A percentile compares a stretch with the other conserved stretches of the same genome.
phyloP scores from a whole-genome alignment of 2,329 filamentous ascomycete genomes.

The Myriosclerotinia curreyana region DNA sequence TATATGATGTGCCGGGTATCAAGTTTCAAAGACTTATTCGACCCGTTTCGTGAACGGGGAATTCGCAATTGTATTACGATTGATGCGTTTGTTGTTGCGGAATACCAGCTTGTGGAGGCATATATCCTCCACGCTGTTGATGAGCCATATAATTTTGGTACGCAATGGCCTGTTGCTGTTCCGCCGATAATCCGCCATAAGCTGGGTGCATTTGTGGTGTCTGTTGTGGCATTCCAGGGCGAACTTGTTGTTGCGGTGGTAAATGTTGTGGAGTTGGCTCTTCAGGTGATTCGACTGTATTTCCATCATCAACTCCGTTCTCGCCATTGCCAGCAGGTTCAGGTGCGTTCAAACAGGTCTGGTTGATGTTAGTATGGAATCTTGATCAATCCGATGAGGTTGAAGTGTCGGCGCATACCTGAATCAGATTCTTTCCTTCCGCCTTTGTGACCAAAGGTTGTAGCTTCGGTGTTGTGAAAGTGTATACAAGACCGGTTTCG shows the following conservation, averaged over 20 bases:
- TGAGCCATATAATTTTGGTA: slow-evolving; percentile 82
- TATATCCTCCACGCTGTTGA: slow-evolving; percentile 70
- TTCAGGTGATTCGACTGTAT: slow-evolving; percentile 85
- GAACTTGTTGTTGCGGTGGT: slow-evolving; percentile 56
- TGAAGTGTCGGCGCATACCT: slow-evolving; percentile 55
- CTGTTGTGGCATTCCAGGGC: slow-evolving; percentile 60
- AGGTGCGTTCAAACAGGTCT: slow-evolving; percentile 96
- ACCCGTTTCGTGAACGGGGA: slow-evolving; percentile 34
- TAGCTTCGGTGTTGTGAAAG: slow-evolving; percentile 96
- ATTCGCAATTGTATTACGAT: slow-evolving; percentile 50
- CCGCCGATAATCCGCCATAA: slow-evolving; percentile 53
- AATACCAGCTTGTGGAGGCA: slow-evolving; percentile 75
- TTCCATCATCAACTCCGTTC: slow-evolving; percentile 72
- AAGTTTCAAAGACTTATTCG: slow-evolving; percentile 42
- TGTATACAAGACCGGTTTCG: slow-evolving; percentile 95
- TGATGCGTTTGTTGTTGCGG: slow-evolving; percentile 80
- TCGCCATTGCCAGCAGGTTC: slow-evolving; percentile 80
- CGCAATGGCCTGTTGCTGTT: slow-evolving; percentile 72
- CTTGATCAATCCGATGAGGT: slow-evolving; percentile 3
- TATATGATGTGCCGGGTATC: slow-evolving; percentile 59
- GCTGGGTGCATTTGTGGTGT: slow-evolving; percentile 60
- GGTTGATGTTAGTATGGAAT: slow-evolving; percentile 39
- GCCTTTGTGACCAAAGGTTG: slow-evolving; percentile 97
- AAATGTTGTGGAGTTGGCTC: slow-evolving; percentile 77
- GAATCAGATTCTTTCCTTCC: slow-evolving; percentile 98